Evolutionary conservation across 371 early-diverging fungal genomes (phyloP).

Genomic region (Mortierella sp.): DNA sequence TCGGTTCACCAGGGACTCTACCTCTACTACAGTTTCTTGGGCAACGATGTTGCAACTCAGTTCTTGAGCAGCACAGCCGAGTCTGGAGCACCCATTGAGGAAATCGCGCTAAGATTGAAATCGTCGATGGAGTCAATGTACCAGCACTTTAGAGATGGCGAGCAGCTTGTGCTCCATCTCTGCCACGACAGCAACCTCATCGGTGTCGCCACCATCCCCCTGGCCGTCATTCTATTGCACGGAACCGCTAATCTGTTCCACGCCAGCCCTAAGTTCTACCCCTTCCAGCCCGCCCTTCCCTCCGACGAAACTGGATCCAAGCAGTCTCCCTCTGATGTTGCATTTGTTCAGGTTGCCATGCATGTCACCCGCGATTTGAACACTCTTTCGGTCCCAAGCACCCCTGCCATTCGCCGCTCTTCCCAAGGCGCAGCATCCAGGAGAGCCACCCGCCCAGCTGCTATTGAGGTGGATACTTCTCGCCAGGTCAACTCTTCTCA

Average conservation of each 20-base stretch:
- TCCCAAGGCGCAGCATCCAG: slow-evolving; percentile 37
- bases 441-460: slow-evolving; percentile 34
- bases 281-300: slow-evolving; percentile 27
- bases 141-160: slow-evolving; percentile 53
- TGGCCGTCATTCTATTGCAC: slow-evolving; percentile 50
- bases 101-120: slow-evolving; percentile 49
- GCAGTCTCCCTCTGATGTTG: slow-evolving; percentile 16
- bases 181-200: slow-evolving; percentile 49
- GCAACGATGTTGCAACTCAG: slow-evolving; percentile 52
- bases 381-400: slow-evolving; percentile 49
- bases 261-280: slow-evolving; percentile 46
- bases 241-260: slow-evolving; percentile 57
- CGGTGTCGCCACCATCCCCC: slow-evolving; percentile 48
- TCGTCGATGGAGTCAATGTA: slow-evolving; percentile 59
- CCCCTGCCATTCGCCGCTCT: slow-evolving; percentile 54
- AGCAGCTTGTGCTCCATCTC: slow-evolving; percentile 51
- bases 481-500: slow-evolving; percentile 34
- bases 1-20: slow-evolving; percentile 42
- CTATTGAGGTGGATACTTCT: slow-evolving; percentile 42
- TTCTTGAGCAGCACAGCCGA: slow-evolving; percentile 27
- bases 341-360: slow-evolving; percentile 51
- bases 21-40: slow-evolving; percentile 53
- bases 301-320: slow-evolving; percentile 18
- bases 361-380: slow-evolving; percentile 56
- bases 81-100: slow-evolving; percentile 41